Evolutionary conservation across 495 filamentous ascomycete genomes (phyloP).

Genomic region (Monascus purpureus): DNA sequence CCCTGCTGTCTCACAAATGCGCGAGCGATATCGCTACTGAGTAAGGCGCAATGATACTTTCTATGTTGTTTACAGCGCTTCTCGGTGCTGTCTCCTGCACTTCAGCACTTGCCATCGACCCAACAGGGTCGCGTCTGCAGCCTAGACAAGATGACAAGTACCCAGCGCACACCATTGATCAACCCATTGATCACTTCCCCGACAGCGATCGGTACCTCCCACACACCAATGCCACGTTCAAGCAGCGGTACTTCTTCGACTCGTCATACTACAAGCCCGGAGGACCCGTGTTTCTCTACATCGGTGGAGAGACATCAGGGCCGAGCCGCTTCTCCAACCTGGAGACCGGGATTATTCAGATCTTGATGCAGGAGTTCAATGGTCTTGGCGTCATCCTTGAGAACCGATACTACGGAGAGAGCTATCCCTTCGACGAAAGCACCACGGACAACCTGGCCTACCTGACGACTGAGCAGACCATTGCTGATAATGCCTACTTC

Average conservation of each 20-base stretch:
- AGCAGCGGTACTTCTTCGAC: conserved; percentile 63
- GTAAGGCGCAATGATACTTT: too few species aligned
- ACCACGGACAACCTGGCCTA: conserved; percentile 54
- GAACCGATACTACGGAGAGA: conserved; percentile 59
- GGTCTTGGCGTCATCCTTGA: conserved; percentile 63
- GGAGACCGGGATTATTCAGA: conserved; percentile 53
- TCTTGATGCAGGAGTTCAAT: conserved; percentile 45
- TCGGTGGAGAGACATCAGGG: conserved; percentile 36
- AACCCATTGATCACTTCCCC: conserved; percentile 64
- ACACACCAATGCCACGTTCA: conserved; percentile 44
- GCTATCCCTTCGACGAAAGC: conserved; percentile 42
- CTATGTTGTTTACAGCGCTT: too few species aligned
- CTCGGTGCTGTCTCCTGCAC: too few species aligned
- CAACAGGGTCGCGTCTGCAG: too few species aligned
- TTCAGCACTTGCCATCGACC: too few species aligned
- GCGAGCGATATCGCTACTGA: too few species aligned
- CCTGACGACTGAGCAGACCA: conserved; percentile 59
- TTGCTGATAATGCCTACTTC: conserved; percentile 63
- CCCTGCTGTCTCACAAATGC: too few species aligned
- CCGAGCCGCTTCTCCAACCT: too few species aligned
- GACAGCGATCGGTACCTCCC: conserved; percentile 55
- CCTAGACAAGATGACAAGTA: too few species aligned
- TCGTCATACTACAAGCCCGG: conserved; percentile 50
- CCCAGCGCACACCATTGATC: conserved; percentile 40
- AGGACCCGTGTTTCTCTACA: conserved; percentile 58